Evolutionary conservation across 2,329 filamentous ascomycete species (phyloP), one percentile per base, ranked within the genome.

Genomic region (Sclerotinia nivalis): DNA sequence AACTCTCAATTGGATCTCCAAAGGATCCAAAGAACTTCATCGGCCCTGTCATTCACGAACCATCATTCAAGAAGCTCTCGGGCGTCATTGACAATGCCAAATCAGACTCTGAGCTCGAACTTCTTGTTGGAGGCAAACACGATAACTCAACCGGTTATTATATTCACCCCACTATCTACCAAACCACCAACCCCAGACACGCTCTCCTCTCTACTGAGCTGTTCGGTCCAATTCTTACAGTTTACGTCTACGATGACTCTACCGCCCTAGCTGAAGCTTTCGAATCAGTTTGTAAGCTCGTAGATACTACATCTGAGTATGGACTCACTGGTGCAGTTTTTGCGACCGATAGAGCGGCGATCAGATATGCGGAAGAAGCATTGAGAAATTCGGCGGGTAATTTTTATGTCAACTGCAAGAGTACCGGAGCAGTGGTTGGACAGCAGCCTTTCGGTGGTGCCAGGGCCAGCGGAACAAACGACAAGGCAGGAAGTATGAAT

Each of bases 391-490:
- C 89, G 0, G 91, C 91, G 0, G 91, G 91, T 52, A 95, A 94
- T 83, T 94, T 94, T 79, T 94, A 95, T 82, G 85, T 94, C 81
- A 95, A 94, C 82, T 91, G 89, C 84, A 94, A 94, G 86, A 90
- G 87, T 80, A 91, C 89, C 1, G 89, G 89, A 55, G 89, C 89
- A 22, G 88, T 92, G 43, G 89, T 91, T 8, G 89, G 89, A 22
- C 89, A 92, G 82, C 89, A 92, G 82, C 87, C 89, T 6, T 91
- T 92, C 77, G 89, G 89, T 25, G 89, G 89, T 65, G 85, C 87
- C 22, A 83, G 89, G 72, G 88, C 88, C 8, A 89, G 87, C 72
- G 89, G 89, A 37, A 92, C 89, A 45, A 91, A 92, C 77, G 89
- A 92, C 80, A 91, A 91, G 84, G 89, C 89, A 15, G 89, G 89